Evolutionary conservation across 2,329 filamentous ascomycete genomes (phyloP).

Genomic region (Fusarium foetens): DNA sequence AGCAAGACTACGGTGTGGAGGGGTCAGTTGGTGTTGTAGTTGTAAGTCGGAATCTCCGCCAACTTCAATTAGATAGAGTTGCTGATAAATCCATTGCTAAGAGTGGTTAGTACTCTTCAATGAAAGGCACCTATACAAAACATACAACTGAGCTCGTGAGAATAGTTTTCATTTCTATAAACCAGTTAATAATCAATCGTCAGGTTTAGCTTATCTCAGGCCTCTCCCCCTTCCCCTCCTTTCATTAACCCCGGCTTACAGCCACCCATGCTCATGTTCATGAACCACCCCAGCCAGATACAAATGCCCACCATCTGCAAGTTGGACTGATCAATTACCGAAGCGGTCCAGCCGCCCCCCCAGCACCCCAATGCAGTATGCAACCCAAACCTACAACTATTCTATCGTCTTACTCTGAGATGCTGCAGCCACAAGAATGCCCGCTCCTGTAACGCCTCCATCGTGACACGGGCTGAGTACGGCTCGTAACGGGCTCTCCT

Average conservation of each 20-base stretch:
- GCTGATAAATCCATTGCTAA: background rate
- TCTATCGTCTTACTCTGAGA: slow-evolving; percentile 52
- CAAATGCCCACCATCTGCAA: slow-evolving; percentile 19
- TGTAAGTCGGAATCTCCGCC: background rate
- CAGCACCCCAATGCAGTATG: slow-evolving; percentile 19
- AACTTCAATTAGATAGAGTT: background rate
- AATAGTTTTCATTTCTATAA: slow-evolving; percentile 30
- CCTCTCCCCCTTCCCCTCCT: slow-evolving; percentile 15
- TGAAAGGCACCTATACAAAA: background rate
- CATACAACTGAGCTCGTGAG: slow-evolving; percentile 11
- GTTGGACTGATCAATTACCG: slow-evolving; percentile 31
- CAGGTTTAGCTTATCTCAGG: slow-evolving; percentile 9
- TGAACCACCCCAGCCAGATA: slow-evolving; percentile 16
- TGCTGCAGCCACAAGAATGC: slow-evolving; percentile 64
- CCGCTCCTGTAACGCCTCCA: slow-evolving; percentile 70
- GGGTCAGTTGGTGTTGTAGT: background rate
- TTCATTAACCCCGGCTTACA: slow-evolving; percentile 22
- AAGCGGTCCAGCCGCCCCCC: slow-evolving; percentile 36
- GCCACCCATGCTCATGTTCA: slow-evolving; percentile 10
- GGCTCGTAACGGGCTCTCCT: slow-evolving; percentile 54
- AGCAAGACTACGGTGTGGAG: slow-evolving; percentile 10
- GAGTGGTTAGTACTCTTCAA: background rate
- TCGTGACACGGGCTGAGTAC: slow-evolving; percentile 67
- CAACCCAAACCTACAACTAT: slow-evolving; percentile 21
- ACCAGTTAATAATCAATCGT: slow-evolving; percentile 7